Percentiles rank a stretch among this genome's conserved stretches.
Conservation (phyloP, 2,329 filamentous ascomycete genomes). For the Verticillium nubilum region DNA sequence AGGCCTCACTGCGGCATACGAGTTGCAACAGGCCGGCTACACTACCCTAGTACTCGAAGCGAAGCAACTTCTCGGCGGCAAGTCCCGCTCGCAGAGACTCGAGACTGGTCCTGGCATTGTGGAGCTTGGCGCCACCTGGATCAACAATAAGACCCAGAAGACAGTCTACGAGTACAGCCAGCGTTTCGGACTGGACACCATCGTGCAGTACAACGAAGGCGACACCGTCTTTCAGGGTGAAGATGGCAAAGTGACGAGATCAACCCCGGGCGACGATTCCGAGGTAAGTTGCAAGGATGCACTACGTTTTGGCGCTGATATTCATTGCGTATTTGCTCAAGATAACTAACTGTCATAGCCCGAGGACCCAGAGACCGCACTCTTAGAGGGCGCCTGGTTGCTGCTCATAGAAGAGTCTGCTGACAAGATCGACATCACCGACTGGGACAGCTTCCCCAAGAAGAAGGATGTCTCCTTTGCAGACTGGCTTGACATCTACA, state of each 20-base stretch:
- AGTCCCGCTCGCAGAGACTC: slow-evolving; percentile 2
- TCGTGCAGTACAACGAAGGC: slow-evolving; percentile 7
- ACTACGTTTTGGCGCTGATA: too few species aligned
- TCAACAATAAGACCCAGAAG: slow-evolving; percentile 11
- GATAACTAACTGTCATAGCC: neutral
- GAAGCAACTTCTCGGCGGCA: slow-evolving; percentile 5
- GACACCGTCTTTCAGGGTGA: slow-evolving; percentile 3
- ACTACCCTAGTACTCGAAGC: slow-evolving; percentile 3
- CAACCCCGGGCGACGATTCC: neutral
- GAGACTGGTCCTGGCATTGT: slow-evolving; percentile 3
- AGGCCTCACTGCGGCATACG: slow-evolving; percentile 7
- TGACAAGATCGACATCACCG: neutral
- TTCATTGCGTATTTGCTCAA: too few species aligned
- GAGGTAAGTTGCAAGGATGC: neutral
- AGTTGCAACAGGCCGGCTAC: neutral
- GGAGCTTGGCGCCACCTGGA: slow-evolving; percentile 12
- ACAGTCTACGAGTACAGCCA: slow-evolving; percentile 2
- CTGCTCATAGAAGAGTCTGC: neutral
- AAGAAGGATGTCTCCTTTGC: slow-evolving; percentile 1
- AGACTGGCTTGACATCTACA: neutral
- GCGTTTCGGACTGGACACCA: slow-evolving; percentile 7
- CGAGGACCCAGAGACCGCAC: neutral
- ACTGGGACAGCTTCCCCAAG: slow-evolving; percentile 1
- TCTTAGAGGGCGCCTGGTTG: neutral
- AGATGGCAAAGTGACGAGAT: neutral